Evolutionary conservation across 495 filamentous ascomycete species (phyloP).

Genomic region (Annulohypoxylon moriforme): DNA sequence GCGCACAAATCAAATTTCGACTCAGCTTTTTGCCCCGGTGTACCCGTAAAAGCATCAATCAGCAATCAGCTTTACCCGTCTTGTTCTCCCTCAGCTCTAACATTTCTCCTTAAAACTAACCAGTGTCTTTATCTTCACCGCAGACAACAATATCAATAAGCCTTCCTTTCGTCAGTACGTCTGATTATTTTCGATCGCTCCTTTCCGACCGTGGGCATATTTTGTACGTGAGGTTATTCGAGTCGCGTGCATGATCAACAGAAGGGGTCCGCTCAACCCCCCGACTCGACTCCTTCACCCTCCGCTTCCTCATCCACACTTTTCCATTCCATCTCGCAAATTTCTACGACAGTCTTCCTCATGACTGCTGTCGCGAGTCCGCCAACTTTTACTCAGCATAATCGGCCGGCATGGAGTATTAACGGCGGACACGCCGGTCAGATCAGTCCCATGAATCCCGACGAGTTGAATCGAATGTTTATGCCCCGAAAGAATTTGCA

Average conservation of each 20-base stretch:
- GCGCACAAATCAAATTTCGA: slow-evolving; percentile 34
- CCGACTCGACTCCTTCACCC: slow-evolving; percentile 40
- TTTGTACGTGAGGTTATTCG: slow-evolving; percentile 16
- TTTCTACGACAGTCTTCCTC: slow-evolving; percentile 46
- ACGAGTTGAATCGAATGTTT: slow-evolving; percentile 90
- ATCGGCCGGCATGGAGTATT: slow-evolving; percentile 74
- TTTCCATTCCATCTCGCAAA: slow-evolving; percentile 53
- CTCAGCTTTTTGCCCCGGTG: slow-evolving; percentile 27
- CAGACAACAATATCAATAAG: slow-evolving; percentile 34
- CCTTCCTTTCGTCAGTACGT: background rate
- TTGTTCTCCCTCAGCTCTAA: slow-evolving; percentile 22
- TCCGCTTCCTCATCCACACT: slow-evolving; percentile 50
- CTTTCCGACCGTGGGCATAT: slow-evolving; percentile 16
- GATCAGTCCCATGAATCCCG: slow-evolving; percentile 82
- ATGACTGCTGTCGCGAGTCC: slow-evolving; percentile 99
- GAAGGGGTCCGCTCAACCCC: slow-evolving; percentile 32
- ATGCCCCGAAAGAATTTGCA: slow-evolving; percentile 86
- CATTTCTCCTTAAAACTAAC: slow-evolving; percentile 36
- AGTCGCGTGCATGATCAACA: slow-evolving; percentile 43
- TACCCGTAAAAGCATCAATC: slow-evolving; percentile 25
- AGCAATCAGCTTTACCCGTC: slow-evolving; percentile 17
- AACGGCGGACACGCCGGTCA: slow-evolving; percentile 75
- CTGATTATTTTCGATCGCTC: slow-evolving; percentile 20
- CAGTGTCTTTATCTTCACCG: slow-evolving; percentile 23
- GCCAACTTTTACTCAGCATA: slow-evolving; percentile 81